These are phyloP conservation scores for Cladosporium phlei DNA, from an alignment of 2,329 filamentous ascomycete species.

Conservation along the genomic window DNA sequence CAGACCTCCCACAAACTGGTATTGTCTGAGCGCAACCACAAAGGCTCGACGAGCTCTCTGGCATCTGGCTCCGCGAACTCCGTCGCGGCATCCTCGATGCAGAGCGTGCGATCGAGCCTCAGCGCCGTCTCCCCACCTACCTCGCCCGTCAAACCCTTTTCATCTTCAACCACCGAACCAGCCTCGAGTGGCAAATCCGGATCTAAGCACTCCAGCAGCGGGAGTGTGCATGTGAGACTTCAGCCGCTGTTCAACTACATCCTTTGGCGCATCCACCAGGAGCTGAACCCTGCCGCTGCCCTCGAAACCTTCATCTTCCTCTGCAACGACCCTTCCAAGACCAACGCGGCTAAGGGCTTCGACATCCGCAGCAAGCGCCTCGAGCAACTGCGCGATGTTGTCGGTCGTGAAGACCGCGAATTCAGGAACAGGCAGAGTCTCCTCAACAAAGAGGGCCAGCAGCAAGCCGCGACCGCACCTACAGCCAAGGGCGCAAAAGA, in stretches of 20 bases:
- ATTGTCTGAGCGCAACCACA: conserved; percentile 6
- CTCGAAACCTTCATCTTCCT: conserved; percentile 49
- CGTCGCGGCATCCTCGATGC: conserved; percentile 37
- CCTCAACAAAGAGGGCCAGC: conserved; percentile 22
- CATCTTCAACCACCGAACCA: conserved; percentile 20
- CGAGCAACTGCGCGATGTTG: conserved; percentile 46
- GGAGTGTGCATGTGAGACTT: conserved; percentile 35
- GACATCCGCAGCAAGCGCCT: conserved; percentile 47
- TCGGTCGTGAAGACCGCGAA: conserved; percentile 47
- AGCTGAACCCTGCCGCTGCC: conserved; percentile 43
- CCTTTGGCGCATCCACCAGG: conserved; percentile 48
- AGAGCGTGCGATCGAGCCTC: conserved; percentile 34
- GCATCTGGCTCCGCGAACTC: conserved; percentile 32
- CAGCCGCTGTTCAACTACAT: conserved; percentile 49
- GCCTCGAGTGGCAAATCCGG: conserved; percentile 1
- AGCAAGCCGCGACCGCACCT: conserved; percentile 8
- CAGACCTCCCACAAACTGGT: conserved; percentile 10
- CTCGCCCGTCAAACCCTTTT: conserved; percentile 17
- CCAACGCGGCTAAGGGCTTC: conserved; percentile 44
- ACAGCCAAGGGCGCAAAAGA: neutral
- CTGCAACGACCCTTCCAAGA: conserved; percentile 46
- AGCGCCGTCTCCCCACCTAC: conserved; percentile 24
- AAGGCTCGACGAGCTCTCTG: conserved; percentile 11
- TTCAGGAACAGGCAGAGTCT: conserved; percentile 34
- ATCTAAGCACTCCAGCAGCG: conserved; percentile 14